Evolutionary conservation across 2,329 filamentous ascomycete genomes (phyloP).

Genomic region (Bipolaris gigantea): DNA sequence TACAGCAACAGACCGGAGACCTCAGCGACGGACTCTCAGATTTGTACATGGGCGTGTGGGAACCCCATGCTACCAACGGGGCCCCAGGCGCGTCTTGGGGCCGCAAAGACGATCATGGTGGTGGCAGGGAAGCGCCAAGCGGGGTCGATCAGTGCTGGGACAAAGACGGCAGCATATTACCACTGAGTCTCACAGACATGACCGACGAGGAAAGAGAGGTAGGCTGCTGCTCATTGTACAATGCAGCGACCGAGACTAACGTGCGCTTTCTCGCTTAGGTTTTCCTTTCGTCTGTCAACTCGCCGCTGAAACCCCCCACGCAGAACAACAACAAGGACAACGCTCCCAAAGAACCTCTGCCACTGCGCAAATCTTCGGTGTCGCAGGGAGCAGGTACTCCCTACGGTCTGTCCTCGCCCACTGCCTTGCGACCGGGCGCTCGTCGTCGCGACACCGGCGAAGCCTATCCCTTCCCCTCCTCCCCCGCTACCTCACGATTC

Average conservation of each 20-base stretch:
- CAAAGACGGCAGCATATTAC: constrained; percentile 66
- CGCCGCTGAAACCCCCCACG: constrained; percentile 81
- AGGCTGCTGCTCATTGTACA: constrained; percentile 28
- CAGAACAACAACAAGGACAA: constrained; percentile 66
- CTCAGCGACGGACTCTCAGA: constrained; percentile 64
- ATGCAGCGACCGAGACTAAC: constrained; percentile 16
- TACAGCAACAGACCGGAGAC: constrained; percentile 56
- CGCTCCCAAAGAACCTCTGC: constrained; percentile 57
- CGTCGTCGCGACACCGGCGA: constrained; percentile 85
- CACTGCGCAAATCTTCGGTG: constrained; percentile 79
- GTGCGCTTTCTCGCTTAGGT: constrained; percentile 55
- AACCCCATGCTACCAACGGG: constrained; percentile 72
- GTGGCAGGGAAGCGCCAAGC: constrained; percentile 70
- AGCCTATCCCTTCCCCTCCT: constrained; percentile 61
- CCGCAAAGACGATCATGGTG: constrained; percentile 69
- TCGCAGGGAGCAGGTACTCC: constrained; percentile 68
- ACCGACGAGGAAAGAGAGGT: constrained; percentile 68
- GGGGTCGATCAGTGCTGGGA: constrained; percentile 96
- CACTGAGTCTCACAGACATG: constrained; percentile 74
- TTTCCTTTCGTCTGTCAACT: constrained; percentile 88
- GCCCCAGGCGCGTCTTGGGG: constrained; percentile 66
- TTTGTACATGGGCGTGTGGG: constrained; percentile 77
- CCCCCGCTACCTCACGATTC: constrained; percentile 64
- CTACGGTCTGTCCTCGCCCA: constrained; percentile 74
- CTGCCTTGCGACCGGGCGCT: constrained; percentile 70